Conservation (phyloP, 768 basidiomycete species). For the Nidularia pulvinata region DNA sequence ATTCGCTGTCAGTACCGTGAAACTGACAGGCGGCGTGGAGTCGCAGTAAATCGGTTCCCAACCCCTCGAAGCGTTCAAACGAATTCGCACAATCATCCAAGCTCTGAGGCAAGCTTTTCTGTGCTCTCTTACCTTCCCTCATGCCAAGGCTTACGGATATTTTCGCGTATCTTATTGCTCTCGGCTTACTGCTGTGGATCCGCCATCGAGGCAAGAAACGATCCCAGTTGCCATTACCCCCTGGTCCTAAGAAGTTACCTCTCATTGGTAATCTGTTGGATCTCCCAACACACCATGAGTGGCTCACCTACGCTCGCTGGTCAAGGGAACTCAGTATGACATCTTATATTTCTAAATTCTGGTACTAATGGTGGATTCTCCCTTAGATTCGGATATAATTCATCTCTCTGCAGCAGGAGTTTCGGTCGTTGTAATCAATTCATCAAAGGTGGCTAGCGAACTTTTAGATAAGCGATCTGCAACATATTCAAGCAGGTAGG, state of each 20-base stretch:
- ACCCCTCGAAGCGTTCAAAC: too few species aligned
- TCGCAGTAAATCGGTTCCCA: too few species aligned
- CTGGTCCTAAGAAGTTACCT: neutral
- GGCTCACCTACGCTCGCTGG: neutral
- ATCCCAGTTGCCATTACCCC: neutral
- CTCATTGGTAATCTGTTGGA: neutral
- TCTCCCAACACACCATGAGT: neutral
- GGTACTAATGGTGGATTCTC: neutral
- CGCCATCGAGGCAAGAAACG: too few species aligned
- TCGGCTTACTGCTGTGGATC: too few species aligned
- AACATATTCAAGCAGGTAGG: slow-evolving; percentile 17
- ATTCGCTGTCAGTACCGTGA: too few species aligned
- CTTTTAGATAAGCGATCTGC: slow-evolving; percentile 17
- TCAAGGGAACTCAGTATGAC: neutral
- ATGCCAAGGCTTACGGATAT: too few species aligned
- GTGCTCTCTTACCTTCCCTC: too few species aligned
- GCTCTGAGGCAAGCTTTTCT: too few species aligned
- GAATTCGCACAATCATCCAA: too few species aligned
- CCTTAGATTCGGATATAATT: slow-evolving; percentile 18
- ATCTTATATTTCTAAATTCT: neutral
- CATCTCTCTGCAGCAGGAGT: slow-evolving; percentile 14
- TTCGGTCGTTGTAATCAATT: slow-evolving; percentile 16
- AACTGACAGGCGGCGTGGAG: too few species aligned
- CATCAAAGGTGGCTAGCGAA: slow-evolving; percentile 14
- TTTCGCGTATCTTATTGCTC: too few species aligned